Evolutionary conservation across 139 green algal species (phyloP).

Genomic region (Picochlorum sp.): DNA sequence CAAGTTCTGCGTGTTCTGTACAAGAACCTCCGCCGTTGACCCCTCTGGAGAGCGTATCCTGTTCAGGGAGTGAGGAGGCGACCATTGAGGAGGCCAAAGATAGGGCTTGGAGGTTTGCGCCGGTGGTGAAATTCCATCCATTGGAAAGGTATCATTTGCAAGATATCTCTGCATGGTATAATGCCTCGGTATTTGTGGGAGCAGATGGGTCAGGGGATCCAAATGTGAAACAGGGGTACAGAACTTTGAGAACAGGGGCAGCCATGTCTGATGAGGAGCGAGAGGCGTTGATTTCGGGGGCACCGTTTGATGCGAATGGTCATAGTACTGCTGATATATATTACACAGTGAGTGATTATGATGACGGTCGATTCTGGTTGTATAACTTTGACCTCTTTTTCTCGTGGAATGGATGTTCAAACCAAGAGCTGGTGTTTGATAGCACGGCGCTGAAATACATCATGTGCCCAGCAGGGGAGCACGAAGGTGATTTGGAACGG

Average conservation of each 20-base stretch:
- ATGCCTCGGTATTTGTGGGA: not conserved
- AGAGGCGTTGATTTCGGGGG: not conserved
- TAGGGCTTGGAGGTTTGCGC: not conserved
- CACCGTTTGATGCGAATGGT: slow-evolving; percentile 6
- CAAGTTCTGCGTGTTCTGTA: not conserved
- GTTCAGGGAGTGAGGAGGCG: not conserved
- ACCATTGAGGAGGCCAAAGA: not conserved
- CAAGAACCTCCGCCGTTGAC: not conserved
- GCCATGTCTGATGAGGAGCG: not conserved
- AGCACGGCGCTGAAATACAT: slow-evolving; percentile 6
- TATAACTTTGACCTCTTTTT: slow-evolving; percentile 26
- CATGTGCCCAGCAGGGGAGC: slow-evolving; percentile 17
- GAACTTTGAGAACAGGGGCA: not conserved
- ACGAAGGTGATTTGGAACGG: slow-evolving; percentile 25
- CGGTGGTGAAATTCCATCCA: not conserved
- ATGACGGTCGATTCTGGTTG: slow-evolving; percentile 1
- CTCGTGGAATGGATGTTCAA: slow-evolving; percentile 15
- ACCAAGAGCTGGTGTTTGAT: slow-evolving; percentile 15
- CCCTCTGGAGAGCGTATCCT: not conserved
- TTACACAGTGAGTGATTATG: slow-evolving; percentile 4
- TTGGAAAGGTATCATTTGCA: not conserved
- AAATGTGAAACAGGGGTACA: not conserved
- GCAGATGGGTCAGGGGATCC: not conserved
- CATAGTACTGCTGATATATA: slow-evolving; percentile 7
- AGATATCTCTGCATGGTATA: not conserved